Conservation (phyloP, 306 rosid genomes). For the Luffa acutangula region DNA sequence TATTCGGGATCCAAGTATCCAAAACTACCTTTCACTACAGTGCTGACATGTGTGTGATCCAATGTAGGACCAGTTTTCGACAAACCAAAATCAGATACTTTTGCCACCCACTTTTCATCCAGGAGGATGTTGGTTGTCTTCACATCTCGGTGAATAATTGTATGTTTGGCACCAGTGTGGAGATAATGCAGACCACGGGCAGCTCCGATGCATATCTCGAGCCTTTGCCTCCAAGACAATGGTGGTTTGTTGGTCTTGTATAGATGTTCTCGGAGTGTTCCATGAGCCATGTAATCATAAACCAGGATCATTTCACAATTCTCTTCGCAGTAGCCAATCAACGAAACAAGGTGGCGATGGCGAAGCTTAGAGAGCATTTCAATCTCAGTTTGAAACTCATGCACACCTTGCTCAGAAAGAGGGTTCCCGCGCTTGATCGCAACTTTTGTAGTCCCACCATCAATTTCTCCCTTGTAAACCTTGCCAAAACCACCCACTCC, state of each 20-base stretch:
- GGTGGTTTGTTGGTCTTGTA: conserved; percentile 98
- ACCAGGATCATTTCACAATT: conserved; percentile 98
- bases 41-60: conserved; percentile 96
- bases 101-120: conserved; percentile 98
- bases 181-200: conserved; percentile 98
- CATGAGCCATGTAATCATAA: conserved; percentile 88
- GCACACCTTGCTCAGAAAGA: conserved; percentile 94
- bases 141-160: conserved; percentile 94
- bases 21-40: conserved; percentile 96
- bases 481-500: conserved; percentile 99
- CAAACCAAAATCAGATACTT: conserved; percentile 96
- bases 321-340: conserved; percentile 94
- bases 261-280: conserved; percentile 91
- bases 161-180: conserved; percentile 95
- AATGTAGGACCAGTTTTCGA: conserved; percentile 96
- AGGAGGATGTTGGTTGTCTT: conserved; percentile 94
- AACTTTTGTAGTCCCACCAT: conserved; percentile 67
- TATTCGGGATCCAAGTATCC: conserved; percentile 99
- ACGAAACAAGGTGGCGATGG: conserved; percentile 92
- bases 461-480: conserved; percentile 88
- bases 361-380: conserved; percentile 99
- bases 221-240: conserved; percentile 98
- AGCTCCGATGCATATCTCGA: conserved; percentile 95
- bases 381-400: conserved; percentile 97
- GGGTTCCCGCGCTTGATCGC: conserved; percentile 97